Base-by-base conservation (phyloP, 2,329 filamentous ascomycete species). In the Ophiostoma piceae region DNA sequence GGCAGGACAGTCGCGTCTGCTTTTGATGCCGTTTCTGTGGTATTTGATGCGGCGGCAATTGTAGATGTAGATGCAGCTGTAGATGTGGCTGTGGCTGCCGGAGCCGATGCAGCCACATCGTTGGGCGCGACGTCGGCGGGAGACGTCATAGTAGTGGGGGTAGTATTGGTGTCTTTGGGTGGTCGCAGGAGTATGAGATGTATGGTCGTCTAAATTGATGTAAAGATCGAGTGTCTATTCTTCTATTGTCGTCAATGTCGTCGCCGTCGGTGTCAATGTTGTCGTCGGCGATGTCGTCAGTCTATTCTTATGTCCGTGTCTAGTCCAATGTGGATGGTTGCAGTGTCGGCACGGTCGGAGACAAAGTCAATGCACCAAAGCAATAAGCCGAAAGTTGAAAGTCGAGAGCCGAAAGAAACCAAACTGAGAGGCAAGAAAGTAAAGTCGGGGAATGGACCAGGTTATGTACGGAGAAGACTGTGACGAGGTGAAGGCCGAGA, bases 1-100 rank as follows among this genome's bases (percentile, higher is more conserved):
- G 81, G 78, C 70, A 79, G 77, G 22, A 19, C 71, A 66, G 47
- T 22, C 22, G 22, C 3, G 39, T 66, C 65, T 47, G 35, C 35
- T 11, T n/a, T 65, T 39, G 62, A n/a, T 41, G 19, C 62, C 16
- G 39, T 16, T 37, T 66, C 62, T 39, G 32, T 26, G 26, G n/a
- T 39, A 14, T 26, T 39, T 65, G 62, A 39, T 37, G 16, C 60
- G 7, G 26, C 16, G 14, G 11, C 26, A 4, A 26, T 1, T 39
- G 32, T n/a, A n/a, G 62, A 12, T 26, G 62, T 35, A 22, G 62
- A 2, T 39, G n/a, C 11, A 26, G 51, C 3, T 39, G 32, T 19
- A n/a, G 62, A 22, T 39, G 62, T 29, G 19, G 62, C 19, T 39
- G 62, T 29, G 19, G 62, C 32, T 39, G 16, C 35, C 37, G 32